Base-by-base conservation (phyloP, 345 rosid genomes). In the Populus ilicifolia region DNA sequence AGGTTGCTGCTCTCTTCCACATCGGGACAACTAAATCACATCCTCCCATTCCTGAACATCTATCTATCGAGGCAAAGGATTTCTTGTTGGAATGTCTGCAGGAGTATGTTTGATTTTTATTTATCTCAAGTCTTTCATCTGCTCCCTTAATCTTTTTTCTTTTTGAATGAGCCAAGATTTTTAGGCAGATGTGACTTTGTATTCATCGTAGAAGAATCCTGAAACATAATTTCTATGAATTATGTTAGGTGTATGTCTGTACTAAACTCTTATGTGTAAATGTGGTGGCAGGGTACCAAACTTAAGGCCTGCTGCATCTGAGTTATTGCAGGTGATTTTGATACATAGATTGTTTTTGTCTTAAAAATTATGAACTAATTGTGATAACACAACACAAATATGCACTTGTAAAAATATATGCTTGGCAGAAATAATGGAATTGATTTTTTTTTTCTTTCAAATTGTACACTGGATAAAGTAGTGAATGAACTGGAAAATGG, bases 1-100 rank as follows among this genome's bases (percentile, higher is more conserved):
- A 82, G 84, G 81, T 82, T 70, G 84, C 84, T 54, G 84, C 84
- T 38, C 79, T 82, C 70, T 82, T 78, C n/a, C 84, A 82, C 65
- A 82, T 82, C 71, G 84, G 84, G 69, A 74, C 84, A 27, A 82
- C 84, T 35, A 82, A 82, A 75, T 78, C 84, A 23, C 84, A 82
- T 59, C 84, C 81, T 64, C 81, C 81, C 1, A 82, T 82, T 67
- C 84, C 84, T 21, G 81, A 82, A 48, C 84, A 82, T 69, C 81
- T 82, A 5, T 82, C 84, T 38, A 10, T 27, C 3, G 79, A 82
- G 70, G 84, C 84, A 43, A 82, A 78, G 71, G 84, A 78, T 63
- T 82, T 82, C 68, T 79, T 82, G 20, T 59, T 78, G n/a, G 74
- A 82, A 71, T 82, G 84, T 75, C 69, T 82, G 52, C 85, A 82